Conservation (phyloP, 768 basidiomycete genomes). For the Tulasnella sp. region DNA sequence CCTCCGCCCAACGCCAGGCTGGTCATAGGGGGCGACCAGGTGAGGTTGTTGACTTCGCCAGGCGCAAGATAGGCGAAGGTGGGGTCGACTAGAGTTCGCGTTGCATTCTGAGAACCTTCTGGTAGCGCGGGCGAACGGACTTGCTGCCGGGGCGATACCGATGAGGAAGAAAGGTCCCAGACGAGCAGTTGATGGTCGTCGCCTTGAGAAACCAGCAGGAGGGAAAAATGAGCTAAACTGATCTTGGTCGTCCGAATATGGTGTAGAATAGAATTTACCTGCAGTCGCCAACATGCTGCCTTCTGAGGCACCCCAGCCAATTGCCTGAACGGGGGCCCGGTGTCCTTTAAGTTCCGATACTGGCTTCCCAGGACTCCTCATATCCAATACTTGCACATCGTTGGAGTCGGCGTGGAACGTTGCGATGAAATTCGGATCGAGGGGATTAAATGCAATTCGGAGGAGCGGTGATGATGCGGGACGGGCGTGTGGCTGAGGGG, state of each 20-base stretch:
- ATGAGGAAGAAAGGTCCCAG: conserved; percentile 72
- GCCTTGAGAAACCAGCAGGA: conserved; percentile 38
- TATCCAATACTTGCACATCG: conserved; percentile 89
- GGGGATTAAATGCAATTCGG: conserved; percentile 84
- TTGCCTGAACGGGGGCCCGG: conserved; percentile 69
- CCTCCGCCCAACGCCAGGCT: conserved; percentile 48
- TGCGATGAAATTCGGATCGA: conserved; percentile 90
- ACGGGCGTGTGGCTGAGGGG: conserved; percentile 18
- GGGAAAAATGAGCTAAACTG: not conserved
- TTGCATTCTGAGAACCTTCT: conserved; percentile 44
- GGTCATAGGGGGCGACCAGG: conserved; percentile 76
- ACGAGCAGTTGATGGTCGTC: conserved; percentile 92
- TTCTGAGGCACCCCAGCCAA: conserved; percentile 84
- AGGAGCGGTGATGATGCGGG: conserved; percentile 67
- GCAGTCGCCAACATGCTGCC: conserved; percentile 81
- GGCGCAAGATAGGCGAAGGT: conserved; percentile 76
- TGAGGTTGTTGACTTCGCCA: conserved; percentile 71
- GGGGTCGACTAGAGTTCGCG: conserved; percentile 59
- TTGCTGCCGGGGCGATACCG: conserved; percentile 62
- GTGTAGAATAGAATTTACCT: conserved; percentile 43
- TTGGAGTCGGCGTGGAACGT: conserved; percentile 92
- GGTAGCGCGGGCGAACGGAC: conserved; percentile 25
- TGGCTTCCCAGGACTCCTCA: conserved; percentile 92
- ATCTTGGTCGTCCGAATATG: not conserved
- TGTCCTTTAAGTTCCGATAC: conserved; percentile 88